These are phyloP conservation scores for Lanmaoa rubissima DNA, from an alignment of 768 basidiomycete genomes.

Conservation along the genomic window DNA sequence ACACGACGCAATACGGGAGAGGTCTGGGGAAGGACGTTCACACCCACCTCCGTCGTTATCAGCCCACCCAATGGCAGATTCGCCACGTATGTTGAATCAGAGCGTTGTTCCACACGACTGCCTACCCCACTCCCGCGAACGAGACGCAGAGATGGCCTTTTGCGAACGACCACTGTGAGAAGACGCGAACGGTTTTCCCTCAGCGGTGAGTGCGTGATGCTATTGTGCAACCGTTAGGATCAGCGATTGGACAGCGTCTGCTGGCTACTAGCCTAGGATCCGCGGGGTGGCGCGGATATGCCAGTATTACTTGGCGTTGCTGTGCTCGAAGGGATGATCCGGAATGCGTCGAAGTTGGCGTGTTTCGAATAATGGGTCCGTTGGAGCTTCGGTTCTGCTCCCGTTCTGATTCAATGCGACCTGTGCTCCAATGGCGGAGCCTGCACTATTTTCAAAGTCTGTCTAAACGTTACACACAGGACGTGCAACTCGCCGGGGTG, in stretches of 20 bases:
- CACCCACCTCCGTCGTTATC: not conserved
- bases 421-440: no score
- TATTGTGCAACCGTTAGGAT: not conserved
- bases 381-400: no score
- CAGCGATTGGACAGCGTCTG: not conserved
- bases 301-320: not conserved
- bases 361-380: no score
- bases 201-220: not conserved
- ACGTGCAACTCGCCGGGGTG: no score
- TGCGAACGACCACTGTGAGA: not conserved
- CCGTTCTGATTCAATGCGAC: no score
- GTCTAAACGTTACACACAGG: no score
- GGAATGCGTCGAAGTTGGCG: no score
- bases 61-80: not conserved
- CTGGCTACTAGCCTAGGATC: not conserved
- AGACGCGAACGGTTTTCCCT: not conserved
- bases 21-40: not conserved
- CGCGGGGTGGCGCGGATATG: not conserved
- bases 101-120: not conserved
- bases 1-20: not conserved
- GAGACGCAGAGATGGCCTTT: not conserved
- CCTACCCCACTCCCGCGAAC: not conserved
- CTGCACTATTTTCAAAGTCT: no score
- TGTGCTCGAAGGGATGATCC: not conserved
- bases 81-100: not conserved